These are phyloP conservation scores for Alloteropsis angusta DNA, from an alignment of 202 grass and related monocot species.

Conservation along the genomic window DNA sequence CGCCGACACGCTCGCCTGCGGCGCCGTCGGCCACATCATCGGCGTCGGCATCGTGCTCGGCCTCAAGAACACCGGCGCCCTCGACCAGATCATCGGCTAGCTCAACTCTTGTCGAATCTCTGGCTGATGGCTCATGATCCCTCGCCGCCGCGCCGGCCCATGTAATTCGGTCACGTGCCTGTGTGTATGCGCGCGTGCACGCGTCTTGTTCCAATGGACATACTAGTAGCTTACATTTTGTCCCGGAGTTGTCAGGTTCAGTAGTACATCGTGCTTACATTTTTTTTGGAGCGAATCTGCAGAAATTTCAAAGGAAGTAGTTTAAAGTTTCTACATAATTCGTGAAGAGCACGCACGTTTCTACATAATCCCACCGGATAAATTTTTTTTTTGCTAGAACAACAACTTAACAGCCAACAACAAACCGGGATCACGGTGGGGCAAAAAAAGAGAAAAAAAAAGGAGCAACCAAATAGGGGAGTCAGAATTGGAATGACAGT, in stretches of 20 bases:
- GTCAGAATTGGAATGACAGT: constrained; percentile 24
- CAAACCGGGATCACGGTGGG: no score
- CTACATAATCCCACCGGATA: no score
- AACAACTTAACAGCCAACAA: not conserved
- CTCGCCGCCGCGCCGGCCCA: no score
- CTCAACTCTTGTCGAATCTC: no score
- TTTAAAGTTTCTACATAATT: not conserved
- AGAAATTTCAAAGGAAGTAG: not conserved
- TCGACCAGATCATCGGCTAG: constrained; percentile 68
- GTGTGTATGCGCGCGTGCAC: not conserved
- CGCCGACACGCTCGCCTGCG: constrained; percentile 85
- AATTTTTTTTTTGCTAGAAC: not conserved
- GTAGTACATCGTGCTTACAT: not conserved
- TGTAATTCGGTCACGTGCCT: not conserved
- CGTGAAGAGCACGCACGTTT: not conserved
- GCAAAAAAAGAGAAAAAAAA: not conserved
- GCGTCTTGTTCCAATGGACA: constrained; percentile 7
- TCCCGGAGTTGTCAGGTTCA: not conserved
- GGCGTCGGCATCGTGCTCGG: constrained; percentile 90
- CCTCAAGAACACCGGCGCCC: constrained; percentile 71
- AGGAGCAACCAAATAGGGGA: not conserved
- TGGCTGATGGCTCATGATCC: not conserved
- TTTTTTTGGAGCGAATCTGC: not conserved
- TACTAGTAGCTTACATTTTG: not conserved
- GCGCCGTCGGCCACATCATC: constrained; percentile 73